Conservation (phyloP, 352 stramenopile species). For the Globisporangium viniferum region DNA sequence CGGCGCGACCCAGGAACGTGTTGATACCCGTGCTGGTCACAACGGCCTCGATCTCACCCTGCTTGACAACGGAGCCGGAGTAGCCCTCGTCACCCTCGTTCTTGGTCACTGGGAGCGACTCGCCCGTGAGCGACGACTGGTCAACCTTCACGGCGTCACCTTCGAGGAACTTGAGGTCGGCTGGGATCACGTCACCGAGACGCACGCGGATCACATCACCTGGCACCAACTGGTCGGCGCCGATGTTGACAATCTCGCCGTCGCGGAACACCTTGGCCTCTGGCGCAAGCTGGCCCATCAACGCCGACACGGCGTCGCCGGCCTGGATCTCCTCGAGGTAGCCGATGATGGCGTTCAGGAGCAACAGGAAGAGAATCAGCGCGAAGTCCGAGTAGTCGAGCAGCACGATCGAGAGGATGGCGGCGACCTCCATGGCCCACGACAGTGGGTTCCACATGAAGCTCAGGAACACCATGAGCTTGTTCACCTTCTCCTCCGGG, state of each 20-base stretch:
- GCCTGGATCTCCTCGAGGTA: constrained; percentile 86
- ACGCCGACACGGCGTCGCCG: constrained; percentile 80
- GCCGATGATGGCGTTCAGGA: constrained; percentile 73
- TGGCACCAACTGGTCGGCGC: constrained; percentile 63
- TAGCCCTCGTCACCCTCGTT: constrained; percentile 72
- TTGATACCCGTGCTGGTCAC: constrained; percentile 86
- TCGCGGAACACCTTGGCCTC: constrained; percentile 84
- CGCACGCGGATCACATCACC: constrained; percentile 73
- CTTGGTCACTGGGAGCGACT: constrained; percentile 92
- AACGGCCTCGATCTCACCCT: constrained; percentile 90
- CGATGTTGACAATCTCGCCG: constrained; percentile 65
- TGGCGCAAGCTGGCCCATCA: constrained; percentile 88
- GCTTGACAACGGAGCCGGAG: constrained; percentile 83
- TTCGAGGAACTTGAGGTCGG: constrained; percentile 87
- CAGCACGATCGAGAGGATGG: constrained; percentile 70
- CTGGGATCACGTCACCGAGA: constrained; percentile 91
- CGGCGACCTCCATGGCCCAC: constrained; percentile 78
- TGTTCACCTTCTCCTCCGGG: constrained; percentile 74
- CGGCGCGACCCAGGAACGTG: constrained; percentile 90
- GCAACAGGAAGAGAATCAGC: constrained; percentile 64
- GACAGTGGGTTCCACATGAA: constrained; percentile 86
- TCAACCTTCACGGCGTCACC: constrained; percentile 84
- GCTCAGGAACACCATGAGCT: constrained; percentile 69
- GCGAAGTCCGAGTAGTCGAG: constrained; percentile 77
- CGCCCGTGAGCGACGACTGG: constrained; percentile 92